Evolutionary conservation across 768 basidiomycete genomes (phyloP).

Genomic region (Pleurotus tuber-regium): DNA sequence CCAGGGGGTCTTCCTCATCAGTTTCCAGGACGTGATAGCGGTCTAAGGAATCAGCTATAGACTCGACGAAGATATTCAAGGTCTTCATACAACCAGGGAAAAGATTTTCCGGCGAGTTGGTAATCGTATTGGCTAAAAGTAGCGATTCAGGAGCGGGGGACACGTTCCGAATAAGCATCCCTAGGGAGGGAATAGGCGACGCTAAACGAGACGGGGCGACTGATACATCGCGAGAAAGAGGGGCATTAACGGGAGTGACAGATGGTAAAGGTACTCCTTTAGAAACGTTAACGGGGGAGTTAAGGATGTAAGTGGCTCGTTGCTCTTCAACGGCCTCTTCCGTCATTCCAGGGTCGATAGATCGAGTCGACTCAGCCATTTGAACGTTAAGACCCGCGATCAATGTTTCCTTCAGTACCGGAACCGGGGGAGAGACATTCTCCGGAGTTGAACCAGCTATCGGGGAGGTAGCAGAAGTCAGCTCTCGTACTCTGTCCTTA

Average conservation of each 20-base stretch:
- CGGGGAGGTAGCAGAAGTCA: not conserved
- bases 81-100: not conserved
- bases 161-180: not conserved
- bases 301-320: not conserved
- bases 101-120: not conserved
- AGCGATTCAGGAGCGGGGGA: not conserved
- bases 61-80: not conserved
- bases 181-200: not conserved
- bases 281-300: not conserved
- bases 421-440: not conserved
- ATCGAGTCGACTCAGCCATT: not conserved
- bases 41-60: not conserved
- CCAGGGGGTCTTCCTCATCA: slow-evolving; percentile 6
- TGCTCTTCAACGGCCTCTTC: not conserved
- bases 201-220: not conserved
- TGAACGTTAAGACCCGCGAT: not conserved
- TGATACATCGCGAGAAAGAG: not conserved
- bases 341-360: not conserved
- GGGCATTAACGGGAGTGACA: not conserved
- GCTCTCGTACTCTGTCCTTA: not conserved
- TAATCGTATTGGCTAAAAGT: not conserved
- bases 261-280: not conserved
- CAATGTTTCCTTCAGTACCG: not conserved
- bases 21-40: not conserved
- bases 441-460: not conserved